phyloP scores from a whole-genome alignment of 148 eudicot species.

The Spergularia bocconei region DNA sequence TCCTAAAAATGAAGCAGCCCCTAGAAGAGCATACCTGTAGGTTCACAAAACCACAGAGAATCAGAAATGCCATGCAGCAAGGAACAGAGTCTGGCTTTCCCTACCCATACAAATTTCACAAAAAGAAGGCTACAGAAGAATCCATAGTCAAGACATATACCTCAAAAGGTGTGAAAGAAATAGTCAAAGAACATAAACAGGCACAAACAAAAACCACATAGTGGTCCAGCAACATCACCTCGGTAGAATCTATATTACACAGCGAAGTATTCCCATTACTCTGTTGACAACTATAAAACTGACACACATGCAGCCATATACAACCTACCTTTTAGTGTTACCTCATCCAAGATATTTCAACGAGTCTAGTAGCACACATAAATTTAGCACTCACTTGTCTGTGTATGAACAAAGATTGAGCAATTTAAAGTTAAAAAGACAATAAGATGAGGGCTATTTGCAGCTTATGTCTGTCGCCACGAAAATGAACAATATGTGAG shows the following conservation, averaged over 20 bases:
- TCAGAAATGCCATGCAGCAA: neutral
- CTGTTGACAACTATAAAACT: too few species aligned
- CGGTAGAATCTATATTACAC: neutral
- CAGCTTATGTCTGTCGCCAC: too few species aligned
- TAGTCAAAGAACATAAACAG: neutral
- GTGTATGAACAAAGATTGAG: neutral
- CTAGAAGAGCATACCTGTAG: conserved; percentile 84
- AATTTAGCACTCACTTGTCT: neutral
- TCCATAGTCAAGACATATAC: neutral
- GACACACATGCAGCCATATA: too few species aligned
- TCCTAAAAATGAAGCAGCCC: conserved; percentile 98
- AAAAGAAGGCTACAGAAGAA: neutral
- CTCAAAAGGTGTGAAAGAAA: neutral
- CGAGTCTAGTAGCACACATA: neutral
- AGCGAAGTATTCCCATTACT: neutral
- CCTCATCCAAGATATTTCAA: too few species aligned
- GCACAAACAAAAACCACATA: neutral
- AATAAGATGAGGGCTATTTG: neutral
- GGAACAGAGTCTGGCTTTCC: neutral
- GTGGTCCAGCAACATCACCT: neutral
- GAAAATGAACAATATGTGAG: too few species aligned
- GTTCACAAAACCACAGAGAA: conserved; percentile 8
- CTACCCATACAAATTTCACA: neutral
- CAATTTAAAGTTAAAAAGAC: neutral
- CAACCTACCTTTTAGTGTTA: too few species aligned